Percentiles rank a stretch among this genome's conserved stretches.
phyloP scores from a whole-genome alignment of 169 alveolate genomes.

The Plasmodium inui region DNA sequence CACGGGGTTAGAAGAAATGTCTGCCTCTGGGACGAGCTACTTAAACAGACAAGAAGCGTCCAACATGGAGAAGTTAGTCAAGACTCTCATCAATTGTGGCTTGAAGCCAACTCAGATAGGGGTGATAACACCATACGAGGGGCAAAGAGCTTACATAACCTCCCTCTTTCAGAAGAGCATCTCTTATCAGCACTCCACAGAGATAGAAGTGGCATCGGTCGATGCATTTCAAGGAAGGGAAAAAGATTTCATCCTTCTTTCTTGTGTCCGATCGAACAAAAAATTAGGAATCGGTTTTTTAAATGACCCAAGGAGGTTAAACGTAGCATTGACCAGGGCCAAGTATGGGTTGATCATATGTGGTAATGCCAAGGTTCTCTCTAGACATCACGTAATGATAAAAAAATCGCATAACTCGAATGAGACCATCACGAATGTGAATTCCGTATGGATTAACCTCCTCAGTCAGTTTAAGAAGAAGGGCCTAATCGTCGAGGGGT shows the following conservation, averaged over 20 bases:
- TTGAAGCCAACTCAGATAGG: slow-evolving; percentile 89
- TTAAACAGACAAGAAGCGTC: slow-evolving; percentile 84
- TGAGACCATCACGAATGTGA: slow-evolving; percentile 76
- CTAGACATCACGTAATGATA: slow-evolving; percentile 59
- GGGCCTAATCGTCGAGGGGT: slow-evolving; percentile 93
- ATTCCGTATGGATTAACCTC: slow-evolving; percentile 89
- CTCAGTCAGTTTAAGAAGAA: slow-evolving; percentile 91
- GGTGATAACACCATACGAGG: slow-evolving; percentile 96
- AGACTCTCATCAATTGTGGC: slow-evolving; percentile 76
- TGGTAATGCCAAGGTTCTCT: slow-evolving; percentile 83
- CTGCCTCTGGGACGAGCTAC: slow-evolving; percentile 84
- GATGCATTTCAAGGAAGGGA: slow-evolving; percentile 94
- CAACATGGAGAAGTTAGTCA: slow-evolving; percentile 80
- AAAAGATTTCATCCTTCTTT: slow-evolving; percentile 90
- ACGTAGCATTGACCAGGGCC: slow-evolving; percentile 95
- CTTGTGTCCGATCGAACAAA: slow-evolving; percentile 91
- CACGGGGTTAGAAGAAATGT: slow-evolving; percentile 87
- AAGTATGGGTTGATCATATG: slow-evolving; percentile 90
- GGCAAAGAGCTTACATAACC: slow-evolving; percentile 92
- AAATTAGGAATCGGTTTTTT: slow-evolving; percentile 89
- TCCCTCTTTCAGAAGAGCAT: slow-evolving; percentile 80
- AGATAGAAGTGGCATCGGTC: slow-evolving; percentile 86
- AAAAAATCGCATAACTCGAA: slow-evolving; percentile 80
- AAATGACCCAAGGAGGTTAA: slow-evolving; percentile 94
- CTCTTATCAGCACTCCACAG: slow-evolving; percentile 80